phyloP scores from a whole-genome alignment of 192 early-diverging fungal species.

The Anaeromyces robustus region DNA sequence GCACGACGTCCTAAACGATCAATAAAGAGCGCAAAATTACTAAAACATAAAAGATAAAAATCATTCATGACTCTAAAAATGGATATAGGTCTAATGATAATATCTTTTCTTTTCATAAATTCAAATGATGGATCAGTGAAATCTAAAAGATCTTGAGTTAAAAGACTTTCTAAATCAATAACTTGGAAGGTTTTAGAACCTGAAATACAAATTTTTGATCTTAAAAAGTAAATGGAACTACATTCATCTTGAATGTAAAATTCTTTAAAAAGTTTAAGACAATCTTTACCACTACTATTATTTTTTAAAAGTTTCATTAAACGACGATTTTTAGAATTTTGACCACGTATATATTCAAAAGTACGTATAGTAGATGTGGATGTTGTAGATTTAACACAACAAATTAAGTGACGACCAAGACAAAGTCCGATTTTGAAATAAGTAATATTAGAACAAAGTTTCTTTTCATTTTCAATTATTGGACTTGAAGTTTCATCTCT shows the following conservation, averaged over 20 bases:
- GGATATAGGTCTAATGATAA: background rate
- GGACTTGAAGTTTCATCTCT: too few species aligned
- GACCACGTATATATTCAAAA: background rate
- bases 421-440: constrained; percentile 59
- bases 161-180: background rate
- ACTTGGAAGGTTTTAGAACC: background rate
- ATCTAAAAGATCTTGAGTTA: background rate
- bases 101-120: background rate
- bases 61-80: background rate
- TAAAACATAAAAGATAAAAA: background rate
- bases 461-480: constrained; percentile 8
- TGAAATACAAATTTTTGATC: background rate
- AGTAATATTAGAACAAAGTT: constrained; percentile 41
- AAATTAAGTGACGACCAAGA: constrained; percentile 40
- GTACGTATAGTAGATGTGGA: constrained; percentile 34
- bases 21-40: background rate
- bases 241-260: background rate
- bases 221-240: background rate
- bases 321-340: background rate
- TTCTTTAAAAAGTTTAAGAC: background rate
- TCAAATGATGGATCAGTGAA: background rate
- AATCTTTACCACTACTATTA: background rate
- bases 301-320: background rate
- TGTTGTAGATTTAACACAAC: constrained; percentile 53
- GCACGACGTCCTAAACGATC: constrained; percentile 24